phyloP scores from a whole-genome alignment of 1,139 yeast genomes.

The Arxiozyma heterogenica region DNA sequence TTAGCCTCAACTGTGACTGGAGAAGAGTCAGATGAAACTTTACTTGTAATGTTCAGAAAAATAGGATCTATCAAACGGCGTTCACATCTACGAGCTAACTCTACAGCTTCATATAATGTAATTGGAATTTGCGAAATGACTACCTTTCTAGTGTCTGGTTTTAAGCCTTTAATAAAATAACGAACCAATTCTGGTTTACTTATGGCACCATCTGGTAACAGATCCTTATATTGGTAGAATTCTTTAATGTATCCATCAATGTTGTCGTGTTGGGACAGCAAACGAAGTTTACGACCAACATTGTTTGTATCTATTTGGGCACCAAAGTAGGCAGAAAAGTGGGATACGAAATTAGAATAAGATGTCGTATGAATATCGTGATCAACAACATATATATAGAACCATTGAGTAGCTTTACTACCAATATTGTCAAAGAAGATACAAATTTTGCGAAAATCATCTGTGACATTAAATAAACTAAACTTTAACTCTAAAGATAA shows the following conservation, averaged over 20 bases:
- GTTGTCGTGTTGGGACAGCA: not conserved
- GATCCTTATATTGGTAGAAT: not conserved
- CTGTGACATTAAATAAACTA: not conserved
- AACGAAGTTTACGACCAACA: not conserved
- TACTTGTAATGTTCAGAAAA: not conserved
- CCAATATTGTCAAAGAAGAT: not conserved
- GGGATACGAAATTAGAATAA: not conserved
- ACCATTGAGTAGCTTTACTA: not conserved
- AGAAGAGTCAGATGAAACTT: not conserved
- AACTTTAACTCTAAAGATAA: not conserved
- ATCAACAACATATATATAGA: not conserved
- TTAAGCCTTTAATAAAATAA: not conserved
- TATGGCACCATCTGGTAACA: not conserved
- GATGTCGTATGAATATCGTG: not conserved
- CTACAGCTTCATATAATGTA: not conserved
- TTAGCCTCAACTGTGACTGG: not conserved
- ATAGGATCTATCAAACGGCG: not conserved
- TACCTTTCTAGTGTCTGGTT: not conserved
- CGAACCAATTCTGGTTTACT: not conserved
- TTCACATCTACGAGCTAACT: not conserved
- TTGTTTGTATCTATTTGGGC: not conserved
- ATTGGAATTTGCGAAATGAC: not conserved
- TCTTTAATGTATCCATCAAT: not conserved
- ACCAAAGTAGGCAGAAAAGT: not conserved
- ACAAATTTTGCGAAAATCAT: conserved; percentile 1